A percentile compares a stretch with the other conserved stretches of the same genome.
phyloP scores from a whole-genome alignment of 768 basidiomycete species.

The Termitomyces eurrhizus region DNA sequence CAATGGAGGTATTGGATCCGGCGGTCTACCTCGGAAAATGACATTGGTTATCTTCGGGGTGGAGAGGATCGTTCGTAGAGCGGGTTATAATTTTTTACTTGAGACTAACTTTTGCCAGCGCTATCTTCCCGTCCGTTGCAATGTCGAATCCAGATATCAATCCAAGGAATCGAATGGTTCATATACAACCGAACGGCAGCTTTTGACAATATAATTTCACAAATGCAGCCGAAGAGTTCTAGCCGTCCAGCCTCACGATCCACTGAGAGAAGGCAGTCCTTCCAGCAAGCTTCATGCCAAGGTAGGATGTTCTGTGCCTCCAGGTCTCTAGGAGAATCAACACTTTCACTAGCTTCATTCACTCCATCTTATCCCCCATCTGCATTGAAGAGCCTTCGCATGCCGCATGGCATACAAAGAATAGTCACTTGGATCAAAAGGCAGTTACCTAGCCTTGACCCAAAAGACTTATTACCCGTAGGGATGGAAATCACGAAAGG shows the following conservation, averaged over 20 bases:
- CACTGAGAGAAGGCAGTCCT: conserved; percentile 34
- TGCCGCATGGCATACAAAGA: conserved; percentile 36
- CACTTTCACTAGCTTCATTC: conserved; percentile 18
- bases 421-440: conserved; percentile 48
- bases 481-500: conserved; percentile 77
- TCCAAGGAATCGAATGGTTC: conserved; percentile 91
- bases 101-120: conserved; percentile 22
- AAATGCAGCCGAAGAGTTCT: conserved; percentile 50
- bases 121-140: conserved; percentile 38
- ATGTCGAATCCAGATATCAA: conserved; percentile 76
- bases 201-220: conserved; percentile 81
- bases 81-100: neutral
- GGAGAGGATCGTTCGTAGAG: conserved; percentile 50
- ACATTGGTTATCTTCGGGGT: conserved; percentile 45
- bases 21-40: conserved; percentile 70
- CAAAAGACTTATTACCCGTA: conserved; percentile 83
- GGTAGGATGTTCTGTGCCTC: conserved; percentile 24
- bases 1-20: conserved; percentile 96
- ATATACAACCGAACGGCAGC: conserved; percentile 87
- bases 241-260: conserved; percentile 32
- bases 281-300: conserved; percentile 36
- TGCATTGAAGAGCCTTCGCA: conserved; percentile 23
- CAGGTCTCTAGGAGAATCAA: neutral
- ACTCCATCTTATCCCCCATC: conserved; percentile 29
- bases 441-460: conserved; percentile 69